Conservation (phyloP, 129 eudicot genomes). For the Artemisia annua region DNA sequence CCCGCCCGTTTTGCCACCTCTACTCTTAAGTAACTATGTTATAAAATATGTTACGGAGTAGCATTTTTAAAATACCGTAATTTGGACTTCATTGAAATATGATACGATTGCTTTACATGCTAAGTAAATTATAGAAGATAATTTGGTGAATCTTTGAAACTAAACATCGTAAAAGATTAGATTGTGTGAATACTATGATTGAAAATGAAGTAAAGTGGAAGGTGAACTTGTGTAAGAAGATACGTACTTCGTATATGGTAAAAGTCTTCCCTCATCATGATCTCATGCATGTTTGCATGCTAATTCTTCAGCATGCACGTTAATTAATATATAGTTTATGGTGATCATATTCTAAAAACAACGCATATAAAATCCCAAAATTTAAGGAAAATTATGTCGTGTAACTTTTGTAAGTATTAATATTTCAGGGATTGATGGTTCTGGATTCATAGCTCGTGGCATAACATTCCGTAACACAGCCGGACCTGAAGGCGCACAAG, state of each 20-base stretch:
- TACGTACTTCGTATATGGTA: neutral
- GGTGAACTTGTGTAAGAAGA: neutral
- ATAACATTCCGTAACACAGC: constrained; percentile 84
- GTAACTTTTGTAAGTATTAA: neutral
- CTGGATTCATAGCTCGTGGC: constrained; percentile 78
- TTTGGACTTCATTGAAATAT: neutral
- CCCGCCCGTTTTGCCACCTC: too few relatives aligned
- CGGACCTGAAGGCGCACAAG: constrained; percentile 66
- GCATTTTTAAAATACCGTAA: neutral
- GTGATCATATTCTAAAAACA: too few relatives aligned
- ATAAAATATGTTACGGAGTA: neutral
- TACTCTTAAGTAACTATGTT: too few relatives aligned
- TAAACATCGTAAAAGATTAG: constrained; percentile 13
- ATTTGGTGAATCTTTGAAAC: constrained; percentile 10
- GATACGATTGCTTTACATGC: neutral
- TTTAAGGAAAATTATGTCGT: neutral
- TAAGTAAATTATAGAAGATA: constrained; percentile 18
- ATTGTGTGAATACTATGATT: constrained; percentile 18
- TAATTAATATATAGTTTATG: neutral
- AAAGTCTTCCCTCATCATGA: neutral
- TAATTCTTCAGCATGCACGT: neutral
- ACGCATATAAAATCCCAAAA: too few relatives aligned
- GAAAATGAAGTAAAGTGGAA: constrained; percentile 25
- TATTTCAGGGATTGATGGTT: constrained; percentile 57
- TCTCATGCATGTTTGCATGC: constrained; percentile 6